phyloP scores from a whole-genome alignment of 2,329 filamentous ascomycete genomes.

The Cercospora janseana region DNA sequence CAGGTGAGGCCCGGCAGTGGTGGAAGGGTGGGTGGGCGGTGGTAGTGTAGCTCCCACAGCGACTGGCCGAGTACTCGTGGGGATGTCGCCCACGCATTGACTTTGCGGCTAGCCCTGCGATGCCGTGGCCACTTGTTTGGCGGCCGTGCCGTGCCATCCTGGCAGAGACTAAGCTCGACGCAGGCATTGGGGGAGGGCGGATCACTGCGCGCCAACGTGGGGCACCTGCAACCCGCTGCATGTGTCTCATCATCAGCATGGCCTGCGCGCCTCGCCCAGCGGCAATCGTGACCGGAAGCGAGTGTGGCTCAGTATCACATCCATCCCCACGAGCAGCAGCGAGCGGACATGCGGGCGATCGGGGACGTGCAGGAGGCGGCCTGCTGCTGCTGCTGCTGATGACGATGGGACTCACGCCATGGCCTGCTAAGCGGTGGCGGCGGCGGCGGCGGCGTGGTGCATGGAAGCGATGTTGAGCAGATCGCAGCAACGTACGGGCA shows the following conservation, averaged over 20 bases:
- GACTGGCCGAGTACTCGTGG: too few species aligned
- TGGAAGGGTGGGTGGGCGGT: slow-evolving; percentile 10
- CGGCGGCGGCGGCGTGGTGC: slow-evolving; percentile 15
- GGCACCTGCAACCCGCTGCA: slow-evolving; percentile 1
- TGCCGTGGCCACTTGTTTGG: slow-evolving; percentile 22
- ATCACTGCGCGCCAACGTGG: neutral
- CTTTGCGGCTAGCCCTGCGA: slow-evolving; percentile 18
- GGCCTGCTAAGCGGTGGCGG: too few species aligned
- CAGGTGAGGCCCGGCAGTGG: slow-evolving; percentile 12
- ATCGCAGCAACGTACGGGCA: slow-evolving; percentile 23
- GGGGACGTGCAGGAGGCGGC: slow-evolving; percentile 12
- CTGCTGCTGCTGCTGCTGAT: too few species aligned
- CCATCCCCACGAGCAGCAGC: neutral
- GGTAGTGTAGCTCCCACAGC: too few species aligned
- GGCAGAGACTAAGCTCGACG: neutral
- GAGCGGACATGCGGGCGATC: slow-evolving; percentile 10
- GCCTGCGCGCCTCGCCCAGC: too few species aligned
- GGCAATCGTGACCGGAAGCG: too few species aligned
- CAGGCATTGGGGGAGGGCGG: slow-evolving; percentile 3
- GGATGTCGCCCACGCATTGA: slow-evolving; percentile 13
- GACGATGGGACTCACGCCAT: too few species aligned
- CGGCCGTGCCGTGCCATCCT: slow-evolving; percentile 18
- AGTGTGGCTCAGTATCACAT: too few species aligned
- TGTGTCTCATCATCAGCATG: neutral
- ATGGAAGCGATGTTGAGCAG: slow-evolving; percentile 19